Base-by-base conservation (phyloP, 495 filamentous ascomycete genomes). In the Podospora comata region DNA sequence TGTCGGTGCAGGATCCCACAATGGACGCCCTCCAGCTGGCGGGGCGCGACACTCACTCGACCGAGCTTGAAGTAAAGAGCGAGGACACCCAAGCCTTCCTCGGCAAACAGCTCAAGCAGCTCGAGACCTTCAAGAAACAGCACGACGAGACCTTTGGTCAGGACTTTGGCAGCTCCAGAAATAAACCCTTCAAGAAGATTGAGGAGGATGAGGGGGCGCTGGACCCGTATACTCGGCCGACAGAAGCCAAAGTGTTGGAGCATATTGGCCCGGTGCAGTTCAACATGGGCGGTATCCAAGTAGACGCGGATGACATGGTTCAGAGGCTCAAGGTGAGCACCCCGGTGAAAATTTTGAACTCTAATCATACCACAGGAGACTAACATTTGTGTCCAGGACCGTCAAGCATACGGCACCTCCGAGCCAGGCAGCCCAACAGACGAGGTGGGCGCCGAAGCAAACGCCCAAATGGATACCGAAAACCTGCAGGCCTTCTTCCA, bases 261-360 rank as follows among this genome's bases (percentile, higher is more conserved):
- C 92, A 97, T 70, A 96, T 97, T 68, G 94, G 94, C 0, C 94
- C 94, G 3, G 93, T 97, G 67, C 93, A 97, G 72, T 96, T 97
- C 78, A 98, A 98, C 74, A 92, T 97, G 85, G 94, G 94, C 23
- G 94, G 94, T 66, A 97, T 98, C 65, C 94, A 97, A 74, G 92
- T 97, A 9, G 93, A 98, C 79, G 93, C 93, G 9, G 94, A 98
- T 73, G 95, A 97, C 70, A 95, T 96, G 91, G 78, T 97, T 62
- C 90, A 93, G 75, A 87, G 91, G 75, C 83, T 97, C 59, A 92
- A 92, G 86, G 93, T 95, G 80, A 71, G 81, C 26, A 19, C 2
- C 26, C 13, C 26, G 4, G 7, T 32, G 30, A 32, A 32, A 4
- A 7, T 48, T 39, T 58, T 1, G 23, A 23, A 23, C 23, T 18